Conservation (phyloP, 2,329 filamentous ascomycete genomes). For the Waltergamsia citrina region DNA sequence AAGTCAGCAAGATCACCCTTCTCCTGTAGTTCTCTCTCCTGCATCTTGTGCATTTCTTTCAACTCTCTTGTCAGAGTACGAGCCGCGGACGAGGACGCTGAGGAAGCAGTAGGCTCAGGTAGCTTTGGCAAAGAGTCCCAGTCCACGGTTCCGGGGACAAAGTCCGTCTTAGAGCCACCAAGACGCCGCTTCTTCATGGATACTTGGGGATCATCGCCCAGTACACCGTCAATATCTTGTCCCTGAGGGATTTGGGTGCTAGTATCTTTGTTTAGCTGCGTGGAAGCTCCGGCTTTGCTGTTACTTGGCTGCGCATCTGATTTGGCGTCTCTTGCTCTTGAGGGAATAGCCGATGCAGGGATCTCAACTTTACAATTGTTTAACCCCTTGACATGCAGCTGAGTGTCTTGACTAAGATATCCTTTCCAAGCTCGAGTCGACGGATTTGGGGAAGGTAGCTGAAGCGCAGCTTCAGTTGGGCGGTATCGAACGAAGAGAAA, state of each 20-base stretch:
- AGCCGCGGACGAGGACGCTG: slow-evolving; percentile 15
- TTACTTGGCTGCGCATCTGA: too few relatives aligned
- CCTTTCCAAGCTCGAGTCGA: neutral
- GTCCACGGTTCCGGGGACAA: slow-evolving; percentile 58
- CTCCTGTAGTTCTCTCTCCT: slow-evolving; percentile 27
- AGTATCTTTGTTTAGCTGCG: too few relatives aligned
- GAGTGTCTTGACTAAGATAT: neutral
- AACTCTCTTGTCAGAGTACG: slow-evolving; percentile 38
- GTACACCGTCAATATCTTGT: too few relatives aligned
- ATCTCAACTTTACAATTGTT: neutral
- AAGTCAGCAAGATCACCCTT: slow-evolving; percentile 52
- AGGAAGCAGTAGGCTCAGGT: slow-evolving; percentile 19
- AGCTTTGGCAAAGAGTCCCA: slow-evolving; percentile 53
- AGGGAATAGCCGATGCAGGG: neutral
- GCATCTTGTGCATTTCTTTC: slow-evolving; percentile 51
- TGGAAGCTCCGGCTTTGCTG: too few relatives aligned
- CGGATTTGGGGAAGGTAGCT: neutral
- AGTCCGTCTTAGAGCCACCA: slow-evolving; percentile 21
- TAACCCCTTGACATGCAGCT: neutral
- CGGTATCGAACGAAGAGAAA: slow-evolving; percentile 56
- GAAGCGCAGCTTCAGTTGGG: neutral
- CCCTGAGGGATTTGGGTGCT: too few relatives aligned
- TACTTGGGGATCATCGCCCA: neutral
- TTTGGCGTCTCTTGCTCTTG: too few relatives aligned
- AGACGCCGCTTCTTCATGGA: neutral